Conservation (phyloP, 768 basidiomycete genomes). For the Boletus sp. region DNA sequence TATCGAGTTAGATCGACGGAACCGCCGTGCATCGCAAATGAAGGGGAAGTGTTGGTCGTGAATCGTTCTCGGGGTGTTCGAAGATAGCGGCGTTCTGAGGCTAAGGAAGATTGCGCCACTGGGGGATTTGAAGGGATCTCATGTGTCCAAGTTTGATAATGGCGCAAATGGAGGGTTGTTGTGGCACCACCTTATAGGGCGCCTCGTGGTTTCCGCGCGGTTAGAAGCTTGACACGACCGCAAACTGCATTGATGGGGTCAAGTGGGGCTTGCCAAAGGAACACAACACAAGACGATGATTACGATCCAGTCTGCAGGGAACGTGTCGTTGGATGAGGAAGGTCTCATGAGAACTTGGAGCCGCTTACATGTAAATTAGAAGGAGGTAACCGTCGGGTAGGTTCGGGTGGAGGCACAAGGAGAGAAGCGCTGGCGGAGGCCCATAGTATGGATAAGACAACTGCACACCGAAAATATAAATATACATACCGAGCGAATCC, state of each 20-base stretch:
- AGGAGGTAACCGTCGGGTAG: slow-evolving; percentile 18
- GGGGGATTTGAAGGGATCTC: background rate
- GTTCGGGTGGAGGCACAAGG: slow-evolving; percentile 14
- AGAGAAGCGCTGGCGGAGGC: slow-evolving; percentile 10
- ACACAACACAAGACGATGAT: background rate
- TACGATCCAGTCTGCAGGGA: background rate
- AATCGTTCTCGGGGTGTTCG: slow-evolving; percentile 2
- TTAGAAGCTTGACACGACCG: slow-evolving; percentile 3
- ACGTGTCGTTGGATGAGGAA: background rate
- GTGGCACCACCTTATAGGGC: background rate
- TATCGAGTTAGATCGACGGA: background rate
- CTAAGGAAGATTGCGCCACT: background rate
- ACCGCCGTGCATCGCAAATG: background rate
- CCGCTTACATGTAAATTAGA: background rate
- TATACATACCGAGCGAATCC: slow-evolving; percentile 20
- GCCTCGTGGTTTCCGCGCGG: slow-evolving; percentile 15
- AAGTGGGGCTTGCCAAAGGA: background rate
- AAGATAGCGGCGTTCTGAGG: background rate
- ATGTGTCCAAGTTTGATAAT: slow-evolving; percentile 1
- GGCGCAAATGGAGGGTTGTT: slow-evolving; percentile 2
- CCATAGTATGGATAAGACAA: slow-evolving; percentile 9
- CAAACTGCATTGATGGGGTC: background rate
- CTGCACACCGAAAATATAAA: slow-evolving; percentile 16
- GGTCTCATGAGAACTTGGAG: background rate
- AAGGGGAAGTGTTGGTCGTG: background rate